Evolutionary conservation across 2,329 filamentous ascomycete species (phyloP), one percentile per base, ranked within the genome.

Genomic region (Penicillium sp.): DNA sequence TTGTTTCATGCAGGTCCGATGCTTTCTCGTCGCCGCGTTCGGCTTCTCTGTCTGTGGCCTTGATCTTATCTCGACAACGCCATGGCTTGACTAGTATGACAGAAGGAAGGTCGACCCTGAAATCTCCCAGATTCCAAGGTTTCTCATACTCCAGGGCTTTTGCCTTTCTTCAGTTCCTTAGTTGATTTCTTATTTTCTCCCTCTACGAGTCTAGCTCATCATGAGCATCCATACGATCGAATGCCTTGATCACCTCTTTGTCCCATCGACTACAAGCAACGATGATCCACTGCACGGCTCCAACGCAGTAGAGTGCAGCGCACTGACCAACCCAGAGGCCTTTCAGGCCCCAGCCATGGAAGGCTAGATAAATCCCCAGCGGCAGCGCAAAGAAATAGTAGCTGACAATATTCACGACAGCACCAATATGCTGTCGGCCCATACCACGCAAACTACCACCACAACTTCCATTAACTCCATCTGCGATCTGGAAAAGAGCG

Each of bases 401-500:
- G 69, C 88, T 91, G 21, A 93, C 73, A n/a, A 92, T 79, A 70
- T 96, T 96, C 52, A 96, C 90, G 1, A 86, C 77, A 1, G 91
- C 91, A 14, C 91, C 91, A 49, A 95, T 83, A 80, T 93, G 91
- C 73, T 96, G 91, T 54, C 90, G 79, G 2, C 91, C 91, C 90
- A 93, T 95, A 0, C 91, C 91, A 63, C 91, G 78, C 16, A 96
- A 76, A 21, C 87, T 86, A 1, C 91, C 91, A 1, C 91, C 91
- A 69, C 91, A 96, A 58, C 86, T 90, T 1, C 91, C 91, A 67
- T 95, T 95, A 31, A 96, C 75, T 0, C 91, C 91, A 70, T 96
- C 91, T 0, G 91, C 91, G 57, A 96, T 92, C 77, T 96, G 91
- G 74, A 96, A 96, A 2, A 96, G 79, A 1, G 91, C 91, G 1